Evolutionary conservation across 352 stramenopile species (phyloP).

Genomic region (Phytophthora fragariaefolia): DNA sequence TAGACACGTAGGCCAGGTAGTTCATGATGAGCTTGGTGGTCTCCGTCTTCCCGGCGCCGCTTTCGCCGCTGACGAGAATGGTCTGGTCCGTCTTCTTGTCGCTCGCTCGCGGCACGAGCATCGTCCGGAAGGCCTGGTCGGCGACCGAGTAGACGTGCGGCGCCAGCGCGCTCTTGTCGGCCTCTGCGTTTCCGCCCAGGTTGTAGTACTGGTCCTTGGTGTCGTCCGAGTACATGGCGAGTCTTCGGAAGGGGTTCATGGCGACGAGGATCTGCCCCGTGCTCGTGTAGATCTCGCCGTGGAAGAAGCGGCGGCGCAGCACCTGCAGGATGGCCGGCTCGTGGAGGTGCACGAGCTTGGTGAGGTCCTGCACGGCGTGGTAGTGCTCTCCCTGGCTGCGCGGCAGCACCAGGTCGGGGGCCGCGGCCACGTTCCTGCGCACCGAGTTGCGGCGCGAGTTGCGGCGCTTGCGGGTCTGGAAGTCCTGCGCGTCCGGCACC

Average conservation of each 20-base stretch:
- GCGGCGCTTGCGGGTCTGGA: slow-evolving; percentile 53
- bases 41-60: slow-evolving; percentile 95
- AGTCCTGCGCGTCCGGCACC: slow-evolving; percentile 41
- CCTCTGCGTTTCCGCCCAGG: slow-evolving; percentile 57
- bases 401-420: slow-evolving; percentile 56
- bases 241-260: slow-evolving; percentile 82
- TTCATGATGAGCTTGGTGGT: slow-evolving; percentile 98
- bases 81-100: slow-evolving; percentile 88
- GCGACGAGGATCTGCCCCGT: slow-evolving; percentile 87
- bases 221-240: slow-evolving; percentile 75
- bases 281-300: slow-evolving; percentile 91
- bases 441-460: slow-evolving; percentile 59
- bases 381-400: slow-evolving; percentile 67
- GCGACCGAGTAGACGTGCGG: slow-evolving; percentile 90
- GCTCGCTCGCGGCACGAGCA: slow-evolving; percentile 56
- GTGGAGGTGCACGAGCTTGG: slow-evolving; percentile 91
- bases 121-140: slow-evolving; percentile 87
- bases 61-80: slow-evolving; percentile 96
- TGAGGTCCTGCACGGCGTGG: slow-evolving; percentile 86
- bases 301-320: slow-evolving; percentile 79
- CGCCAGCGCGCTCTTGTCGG: slow-evolving; percentile 57
- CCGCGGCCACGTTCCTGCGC: slow-evolving; percentile 43
- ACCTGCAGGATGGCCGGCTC: slow-evolving; percentile 92
- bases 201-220: slow-evolving; percentile 79
- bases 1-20: slow-evolving; percentile 93